Percentiles rank a stretch among this genome's conserved stretches.
Conservation (phyloP, 805 yeast genomes). For the Suhomyces kilbournensis region DNA sequence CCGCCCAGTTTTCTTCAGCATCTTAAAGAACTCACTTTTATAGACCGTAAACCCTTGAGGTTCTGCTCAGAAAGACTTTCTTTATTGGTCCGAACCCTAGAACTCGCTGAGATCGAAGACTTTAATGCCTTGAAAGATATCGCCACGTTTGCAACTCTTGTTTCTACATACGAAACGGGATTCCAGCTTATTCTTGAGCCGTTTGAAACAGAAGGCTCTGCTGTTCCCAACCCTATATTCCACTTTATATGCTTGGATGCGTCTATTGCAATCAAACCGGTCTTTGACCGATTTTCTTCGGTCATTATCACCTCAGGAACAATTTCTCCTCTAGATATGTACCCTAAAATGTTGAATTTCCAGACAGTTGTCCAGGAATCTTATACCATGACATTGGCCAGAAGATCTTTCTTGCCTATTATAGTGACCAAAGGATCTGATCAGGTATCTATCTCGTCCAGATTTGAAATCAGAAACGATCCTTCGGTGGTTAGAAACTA, state of each 20-base stretch:
- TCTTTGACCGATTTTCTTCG: conserved; percentile 87
- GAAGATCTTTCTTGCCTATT: conserved; percentile 91
- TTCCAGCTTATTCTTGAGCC: conserved; percentile 92
- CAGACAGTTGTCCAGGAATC: conserved; percentile 93
- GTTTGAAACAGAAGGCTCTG: conserved; percentile 85
- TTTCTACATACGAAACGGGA: conserved; percentile 92
- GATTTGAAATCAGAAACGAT: conserved; percentile 95
- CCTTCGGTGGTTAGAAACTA: conserved; percentile 97
- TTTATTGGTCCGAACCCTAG: conserved; percentile 82
- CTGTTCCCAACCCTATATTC: conserved; percentile 94
- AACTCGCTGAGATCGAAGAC: conserved; percentile 84
- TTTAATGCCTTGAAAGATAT: conserved; percentile 90
- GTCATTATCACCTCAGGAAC: conserved; percentile 97
- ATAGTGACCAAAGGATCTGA: conserved; percentile 97
- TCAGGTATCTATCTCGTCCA: conserved; percentile 93
- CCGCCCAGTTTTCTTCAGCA: conserved; percentile 92
- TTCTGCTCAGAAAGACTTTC: conserved; percentile 92
- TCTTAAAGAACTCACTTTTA: conserved; percentile 86
- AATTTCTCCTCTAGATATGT: conserved; percentile 97
- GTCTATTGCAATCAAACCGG: conserved; percentile 95
- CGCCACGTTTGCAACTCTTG: conserved; percentile 94
- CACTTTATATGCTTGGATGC: conserved; percentile 96
- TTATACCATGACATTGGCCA: conserved; percentile 90
- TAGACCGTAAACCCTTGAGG: conserved; percentile 85
- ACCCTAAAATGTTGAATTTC: conserved; percentile 93